Evolutionary conservation across 2,329 filamentous ascomycete species (phyloP), one percentile per base, ranked within the genome.

Genomic region (Pseudogymnoascus sp.): DNA sequence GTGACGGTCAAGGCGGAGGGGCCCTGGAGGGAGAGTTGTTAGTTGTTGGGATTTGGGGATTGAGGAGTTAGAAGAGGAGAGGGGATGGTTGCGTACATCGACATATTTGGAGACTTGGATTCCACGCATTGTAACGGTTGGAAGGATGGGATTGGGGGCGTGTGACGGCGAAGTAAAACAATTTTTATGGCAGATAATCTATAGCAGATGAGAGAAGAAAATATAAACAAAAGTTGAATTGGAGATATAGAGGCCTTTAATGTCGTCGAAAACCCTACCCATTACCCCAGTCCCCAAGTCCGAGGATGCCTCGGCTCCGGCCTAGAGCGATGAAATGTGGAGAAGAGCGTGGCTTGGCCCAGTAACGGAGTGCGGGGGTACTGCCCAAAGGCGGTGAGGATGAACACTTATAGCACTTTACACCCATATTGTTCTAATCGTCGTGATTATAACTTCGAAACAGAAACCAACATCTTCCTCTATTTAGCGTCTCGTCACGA

Each of bases 1-100:
- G 83, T 80, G 65, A 95, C 87, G 63, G 77, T 81, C 72, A 97
- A 89, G 70, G 94, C 89, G 63, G 85, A 77, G 1, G 92, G 90
- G 33, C 85, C 85, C 88, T 94, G 63, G 15, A 3, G 18, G 37
- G 58, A 18, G 37, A 34, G 10, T 41, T 59, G 56, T 39, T 30
- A 34, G 28, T 55, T 35, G 45, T n/a, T n/a, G 37, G 21, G n/a
- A 18, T 34, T 45, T 28, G 19, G 18, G 33, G 10, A 12, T 59
- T 23, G 10, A 34, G 23, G 37, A 13, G 12, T n/a, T n/a, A n/a
- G n/a, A n/a, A n/a, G n/a, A n/a, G n/a, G n/a, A 8, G 34, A 35
- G 21, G 13, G n/a, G 21, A 35, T 61, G 58, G 37, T 9, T 13
- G 52, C 62, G 28, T 75, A 88, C 87, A 76, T 88, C 85, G 74